Evolutionary conservation across 2,329 filamentous ascomycete species (phyloP).

Genomic region (Colletotrichum plurivorum): DNA sequence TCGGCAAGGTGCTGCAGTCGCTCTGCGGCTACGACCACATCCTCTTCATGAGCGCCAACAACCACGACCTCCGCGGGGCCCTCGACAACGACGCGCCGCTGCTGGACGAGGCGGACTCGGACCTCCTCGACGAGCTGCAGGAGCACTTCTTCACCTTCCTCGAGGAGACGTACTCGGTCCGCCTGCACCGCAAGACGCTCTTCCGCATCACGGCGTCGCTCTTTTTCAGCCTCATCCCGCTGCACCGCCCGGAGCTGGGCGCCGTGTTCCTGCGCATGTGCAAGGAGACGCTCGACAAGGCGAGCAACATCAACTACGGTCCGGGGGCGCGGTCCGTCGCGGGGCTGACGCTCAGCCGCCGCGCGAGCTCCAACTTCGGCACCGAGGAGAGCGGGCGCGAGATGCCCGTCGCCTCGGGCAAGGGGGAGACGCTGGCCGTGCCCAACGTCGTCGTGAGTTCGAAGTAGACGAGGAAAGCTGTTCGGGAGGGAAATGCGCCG

Average conservation of each 20-base stretch:
- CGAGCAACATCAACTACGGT: constrained; percentile 41
- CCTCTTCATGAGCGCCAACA: constrained; percentile 45
- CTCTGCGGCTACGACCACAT: constrained; percentile 50
- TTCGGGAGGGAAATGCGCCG: constrained; percentile 8
- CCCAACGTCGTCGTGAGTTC: constrained; percentile 33
- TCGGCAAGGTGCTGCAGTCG: constrained; percentile 49
- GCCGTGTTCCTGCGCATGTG: constrained; percentile 47
- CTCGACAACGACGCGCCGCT: constrained; percentile 41
- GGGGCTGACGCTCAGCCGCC: constrained; percentile 32
- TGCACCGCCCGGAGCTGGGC: constrained; percentile 46
- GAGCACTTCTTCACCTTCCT: constrained; percentile 47
- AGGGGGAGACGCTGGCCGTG: constrained; percentile 31
- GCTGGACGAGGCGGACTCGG: constrained; percentile 44
- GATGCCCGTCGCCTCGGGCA: constrained; percentile 33
- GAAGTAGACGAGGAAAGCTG: constrained; percentile 12
- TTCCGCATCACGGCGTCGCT: constrained; percentile 49
- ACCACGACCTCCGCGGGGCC: constrained; percentile 38
- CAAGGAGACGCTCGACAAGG: constrained; percentile 46
- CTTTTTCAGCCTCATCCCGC: constrained; percentile 49
- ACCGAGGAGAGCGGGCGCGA: constrained; percentile 35
- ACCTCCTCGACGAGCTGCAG: constrained; percentile 45
- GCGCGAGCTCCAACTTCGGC: constrained; percentile 39
- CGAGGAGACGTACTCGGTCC: constrained; percentile 44
- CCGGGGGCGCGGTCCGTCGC: constrained; percentile 37
- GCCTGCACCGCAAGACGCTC: constrained; percentile 48